Evolutionary conservation across 2,329 filamentous ascomycete species (phyloP), one percentile per base, ranked within the genome.

Genomic region (Pseudogymnoascus verrucosus): DNA sequence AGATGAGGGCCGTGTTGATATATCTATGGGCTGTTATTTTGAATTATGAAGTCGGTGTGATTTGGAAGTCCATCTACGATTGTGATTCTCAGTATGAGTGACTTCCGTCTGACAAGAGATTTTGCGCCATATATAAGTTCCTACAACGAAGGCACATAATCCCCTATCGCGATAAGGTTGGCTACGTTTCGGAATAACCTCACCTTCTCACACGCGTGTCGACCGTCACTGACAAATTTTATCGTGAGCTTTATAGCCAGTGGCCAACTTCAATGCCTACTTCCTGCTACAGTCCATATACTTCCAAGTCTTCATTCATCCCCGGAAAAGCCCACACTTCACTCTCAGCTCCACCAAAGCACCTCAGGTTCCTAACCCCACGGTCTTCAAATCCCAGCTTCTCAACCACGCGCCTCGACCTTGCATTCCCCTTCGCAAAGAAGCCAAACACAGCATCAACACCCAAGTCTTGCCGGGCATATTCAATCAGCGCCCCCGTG

Each of bases 311-410:
- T 4, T 4, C 19, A 44, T 44, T 19, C 40, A 44, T 44, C 19
- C 19, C 40, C 2, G 40, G 40, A 44, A 14, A 12, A 23, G 40
- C 11, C 40, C 40, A 44, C 16, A 44, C 19, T 23, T 44, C 40
- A 19, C 40, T 44, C 40, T 23, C 40, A 14, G 8, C 40, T 6
- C 40, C 40, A 11, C 40, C 40, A 44, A 44, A 44, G 40, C 8
- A 23, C 36, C 14, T 21, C 10, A 40, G 4, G 5, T 5, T 44
- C 40, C 40, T 44, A 1, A 23, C 16, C 4, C 71, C 69, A 28
- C 65, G 65, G 36, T 67, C 68, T 12, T 68, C 28, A 31, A 31
- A 31, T 8, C 28, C 28, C 28, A 31, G 28, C 28, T 31, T 31
- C 28, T 31, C 28, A 0, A 31, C 8, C 28, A 31, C 28, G 8